These are phyloP conservation scores for Aspergillus sclerotioniger DNA, from an alignment of 495 filamentous ascomycete species.

Conservation along the genomic window DNA sequence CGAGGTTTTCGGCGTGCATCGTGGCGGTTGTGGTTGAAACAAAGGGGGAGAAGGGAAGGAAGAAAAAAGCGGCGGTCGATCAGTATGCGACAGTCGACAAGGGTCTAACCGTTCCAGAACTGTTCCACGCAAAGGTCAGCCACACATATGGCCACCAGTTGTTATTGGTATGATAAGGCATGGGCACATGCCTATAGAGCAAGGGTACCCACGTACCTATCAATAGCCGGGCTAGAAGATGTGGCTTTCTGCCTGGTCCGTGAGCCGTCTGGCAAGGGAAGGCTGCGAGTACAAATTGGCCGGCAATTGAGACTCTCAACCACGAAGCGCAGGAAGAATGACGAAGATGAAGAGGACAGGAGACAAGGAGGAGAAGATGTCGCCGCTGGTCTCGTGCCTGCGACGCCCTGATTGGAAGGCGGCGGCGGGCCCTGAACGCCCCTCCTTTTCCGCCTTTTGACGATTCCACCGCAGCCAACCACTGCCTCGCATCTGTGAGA, in stretches of 20 bases:
- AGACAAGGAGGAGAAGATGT: constrained; percentile 8
- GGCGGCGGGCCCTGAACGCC: constrained; percentile 10
- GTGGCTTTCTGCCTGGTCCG: neutral
- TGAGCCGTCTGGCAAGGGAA: neutral
- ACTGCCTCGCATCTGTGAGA: constrained; percentile 19
- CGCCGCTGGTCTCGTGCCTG: constrained; percentile 40
- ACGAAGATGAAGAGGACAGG: neutral
- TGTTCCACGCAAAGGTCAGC: neutral
- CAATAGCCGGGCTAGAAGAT: neutral
- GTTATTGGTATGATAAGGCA: neutral
- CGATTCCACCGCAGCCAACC: neutral
- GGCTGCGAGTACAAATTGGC: constrained; percentile 15
- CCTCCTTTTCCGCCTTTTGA: constrained; percentile 6
- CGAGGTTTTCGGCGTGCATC: constrained; percentile 18
- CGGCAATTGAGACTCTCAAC: constrained; percentile 19
- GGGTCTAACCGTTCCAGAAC: neutral
- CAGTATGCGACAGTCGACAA: neutral
- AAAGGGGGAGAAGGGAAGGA: neutral
- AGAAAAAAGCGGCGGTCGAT: neutral
- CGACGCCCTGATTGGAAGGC: constrained; percentile 34
- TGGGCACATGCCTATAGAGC: neutral
- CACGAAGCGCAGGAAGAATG: constrained; percentile 2
- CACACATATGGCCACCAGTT: neutral
- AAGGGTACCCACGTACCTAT: neutral
- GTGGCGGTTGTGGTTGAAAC: constrained; percentile 30